Evolutionary conservation across 805 yeast species (phyloP), one percentile per base, ranked within the genome.

Genomic region (Saccharomycopsis oosterbeekiorum): DNA sequence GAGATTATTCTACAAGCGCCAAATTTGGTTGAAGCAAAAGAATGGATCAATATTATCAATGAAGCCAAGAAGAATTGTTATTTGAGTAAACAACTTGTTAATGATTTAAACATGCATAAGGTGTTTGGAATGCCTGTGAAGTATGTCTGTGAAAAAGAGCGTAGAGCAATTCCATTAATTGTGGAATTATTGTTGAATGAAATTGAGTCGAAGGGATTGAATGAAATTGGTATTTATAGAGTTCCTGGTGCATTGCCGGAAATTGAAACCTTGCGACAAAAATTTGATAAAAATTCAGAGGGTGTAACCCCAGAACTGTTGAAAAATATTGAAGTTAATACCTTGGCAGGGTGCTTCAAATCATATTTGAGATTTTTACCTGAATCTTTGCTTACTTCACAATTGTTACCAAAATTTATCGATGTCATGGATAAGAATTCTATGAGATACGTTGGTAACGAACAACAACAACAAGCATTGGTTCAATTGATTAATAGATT

Each of bases 191-290:
- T 93, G 54, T 77, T 91, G 66, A 78, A 78, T 55, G 94, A 86
- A 66, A 88, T 93, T 65, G 98, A 93, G 71, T 73, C 77, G n/a
- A 82, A 92, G 59, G 97, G 98, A 0, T 71, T 93, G 36, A 91
- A 89, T 66, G 97, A 92, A 70, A 88, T 89, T 59, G 98, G 98
- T 17, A 77, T 93, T 14, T 93, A 93, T 71, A 83, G 98, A 70
- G 77, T 83, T 40, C 83, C 86, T 0, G 88, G 87, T 4, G 82
- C 86, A 9, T 76, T 81, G 43, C 84, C 84, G 8, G 79, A 83
- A 57, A 82, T 83, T 55, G 80, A 82, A 58, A 74, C 78, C 4
- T 71, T 83, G 63, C 82, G 80, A 67, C 74, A 73, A 41, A 81
- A 83, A 14, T 83, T 84, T 68, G 84, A 80, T 63, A 81, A 80